Base-by-base conservation (phyloP, 805 yeast genomes). In the Hanseniaspora guilliermondii region DNA sequence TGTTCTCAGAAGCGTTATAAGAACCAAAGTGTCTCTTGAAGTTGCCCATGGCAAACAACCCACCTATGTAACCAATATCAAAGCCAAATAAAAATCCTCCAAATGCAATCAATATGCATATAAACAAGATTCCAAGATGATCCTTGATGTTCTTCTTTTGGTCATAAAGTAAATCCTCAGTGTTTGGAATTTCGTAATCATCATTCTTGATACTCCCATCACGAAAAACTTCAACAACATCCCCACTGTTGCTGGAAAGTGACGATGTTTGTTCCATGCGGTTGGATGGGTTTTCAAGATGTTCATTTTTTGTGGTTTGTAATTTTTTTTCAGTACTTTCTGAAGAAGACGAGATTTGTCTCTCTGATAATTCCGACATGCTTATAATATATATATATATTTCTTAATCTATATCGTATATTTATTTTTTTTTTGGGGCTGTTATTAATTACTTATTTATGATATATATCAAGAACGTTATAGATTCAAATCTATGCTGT, bases 11-110 rank as follows among this genome's bases (percentile, higher is more conserved):
- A 55, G 69, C 59, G 1, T 63, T 19, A 1, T 58, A 21, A 58
- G 74, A 71, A 63, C 87, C 88, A 61, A 82, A 83, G 63, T 86
- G 72, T 44, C 62, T 58, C 52, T 69, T 65, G 69, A 76, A 82
- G 62, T 81, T 83, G n/a, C 75, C 60, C 62, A 65, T 65, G 64
- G 78, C 77, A 55, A 82, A 82, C 61, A 82, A 79, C 58, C 87
- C 87, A n/a, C 85, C 78, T 64, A 82, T 80, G 60, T 87, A 81
- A 72, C 87, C 87, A 38, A 87, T 82, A 69, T 82, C 87, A 76
- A 82, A 82, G 58, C 87, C 87, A 60, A 80, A 82, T 44, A 82
- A 83, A 80, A 80, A 77, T 53, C 66, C 66, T 58, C 66, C 66
- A 36, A 63, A 63, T 21, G 66, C 65, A 49, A 63, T 53, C 64